A percentile compares a stretch with the other conserved stretches of the same genome.
Conservation (phyloP, 1,284 basidiomycete species). For the Austroboletus niveus region DNA sequence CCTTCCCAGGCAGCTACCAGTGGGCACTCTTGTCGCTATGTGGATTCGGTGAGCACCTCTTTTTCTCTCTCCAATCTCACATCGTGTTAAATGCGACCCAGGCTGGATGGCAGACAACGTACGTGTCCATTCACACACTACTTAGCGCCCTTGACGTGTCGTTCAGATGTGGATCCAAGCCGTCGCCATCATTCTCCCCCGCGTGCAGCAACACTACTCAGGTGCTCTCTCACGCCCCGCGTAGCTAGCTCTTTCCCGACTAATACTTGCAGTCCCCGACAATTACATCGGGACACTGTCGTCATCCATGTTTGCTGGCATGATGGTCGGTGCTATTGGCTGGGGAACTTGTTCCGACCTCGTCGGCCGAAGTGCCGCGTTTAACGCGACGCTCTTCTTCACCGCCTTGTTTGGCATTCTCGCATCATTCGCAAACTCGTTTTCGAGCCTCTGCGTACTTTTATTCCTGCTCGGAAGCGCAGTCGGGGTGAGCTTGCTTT, state of each 20-base stretch:
- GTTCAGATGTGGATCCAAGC: constrained; percentile 87
- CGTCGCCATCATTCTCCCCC: constrained; percentile 87
- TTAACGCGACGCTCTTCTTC: constrained; percentile 90
- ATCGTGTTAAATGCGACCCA: constrained; percentile 24
- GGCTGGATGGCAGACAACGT: constrained; percentile 89
- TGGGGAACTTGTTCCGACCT: constrained; percentile 90
- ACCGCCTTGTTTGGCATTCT: constrained; percentile 88
- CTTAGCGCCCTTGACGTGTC: constrained; percentile 32
- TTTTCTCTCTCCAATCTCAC: not conserved
- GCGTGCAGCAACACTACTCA: constrained; percentile 85
- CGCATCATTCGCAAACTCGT: constrained; percentile 76
- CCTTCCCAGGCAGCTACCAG: constrained; percentile 66
- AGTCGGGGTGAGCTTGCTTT: constrained; percentile 60
- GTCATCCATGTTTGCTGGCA: constrained; percentile 84
- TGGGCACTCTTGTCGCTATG: constrained; percentile 80
- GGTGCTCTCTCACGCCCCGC: constrained; percentile 42
- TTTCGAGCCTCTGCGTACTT: constrained; percentile 68
- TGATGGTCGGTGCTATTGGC: constrained; percentile 94
- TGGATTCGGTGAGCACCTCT: constrained; percentile 70
- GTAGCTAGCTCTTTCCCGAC: constrained; percentile 9
- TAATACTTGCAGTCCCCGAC: constrained; percentile 57
- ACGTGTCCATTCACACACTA: constrained; percentile 27
- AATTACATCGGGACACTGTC: constrained; percentile 73
- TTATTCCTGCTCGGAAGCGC: constrained; percentile 91
- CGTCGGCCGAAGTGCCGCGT: constrained; percentile 83